Conservation (phyloP, 371 early-diverging fungal genomes). For the Parasitella parasitica region DNA sequence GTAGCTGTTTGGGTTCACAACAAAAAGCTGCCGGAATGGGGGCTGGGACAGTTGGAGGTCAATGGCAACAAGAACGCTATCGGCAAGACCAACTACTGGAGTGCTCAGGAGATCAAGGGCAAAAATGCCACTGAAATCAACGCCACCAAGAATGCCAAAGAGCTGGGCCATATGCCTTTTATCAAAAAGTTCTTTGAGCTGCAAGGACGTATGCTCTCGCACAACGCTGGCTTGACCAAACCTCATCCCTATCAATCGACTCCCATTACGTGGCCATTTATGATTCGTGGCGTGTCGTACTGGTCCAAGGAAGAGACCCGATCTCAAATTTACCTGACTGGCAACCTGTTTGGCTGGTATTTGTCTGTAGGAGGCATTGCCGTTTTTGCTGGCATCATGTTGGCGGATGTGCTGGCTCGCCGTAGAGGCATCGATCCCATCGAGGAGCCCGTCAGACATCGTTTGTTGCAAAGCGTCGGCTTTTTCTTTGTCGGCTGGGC, state of each 20-base stretch:
- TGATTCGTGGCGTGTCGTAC: constrained; percentile 90
- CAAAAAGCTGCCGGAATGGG: constrained; percentile 93
- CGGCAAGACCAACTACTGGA: constrained; percentile 80
- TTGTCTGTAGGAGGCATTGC: constrained; percentile 55
- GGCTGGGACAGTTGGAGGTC: constrained; percentile 90
- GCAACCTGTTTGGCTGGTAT: constrained; percentile 97
- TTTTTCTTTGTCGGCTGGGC: constrained; percentile 87
- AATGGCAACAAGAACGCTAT: constrained; percentile 91
- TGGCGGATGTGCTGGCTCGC: constrained; percentile 67
- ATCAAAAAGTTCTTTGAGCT: constrained; percentile 86
- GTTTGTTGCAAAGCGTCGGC: constrained; percentile 67
- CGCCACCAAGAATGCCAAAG: constrained; percentile 32
- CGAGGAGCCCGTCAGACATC: constrained; percentile 56
- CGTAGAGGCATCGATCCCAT: constrained; percentile 74
- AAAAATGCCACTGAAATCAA: constrained; percentile 51
- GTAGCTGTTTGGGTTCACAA: constrained; percentile 81
- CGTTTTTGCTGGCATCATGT: constrained; percentile 54
- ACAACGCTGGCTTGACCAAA: constrained; percentile 87
- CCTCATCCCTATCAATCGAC: constrained; percentile 91
- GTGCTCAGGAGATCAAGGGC: constrained; percentile 66
- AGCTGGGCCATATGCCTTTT: constrained; percentile 62
- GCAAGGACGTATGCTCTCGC: constrained; percentile 86
- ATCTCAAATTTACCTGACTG: constrained; percentile 94
- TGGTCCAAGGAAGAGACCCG: constrained; percentile 76
- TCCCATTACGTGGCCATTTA: constrained; percentile 89